Evolutionary conservation across 2,329 filamentous ascomycete genomes (phyloP), one percentile per base, ranked within the genome.

Genomic region (Didymella sp.): DNA sequence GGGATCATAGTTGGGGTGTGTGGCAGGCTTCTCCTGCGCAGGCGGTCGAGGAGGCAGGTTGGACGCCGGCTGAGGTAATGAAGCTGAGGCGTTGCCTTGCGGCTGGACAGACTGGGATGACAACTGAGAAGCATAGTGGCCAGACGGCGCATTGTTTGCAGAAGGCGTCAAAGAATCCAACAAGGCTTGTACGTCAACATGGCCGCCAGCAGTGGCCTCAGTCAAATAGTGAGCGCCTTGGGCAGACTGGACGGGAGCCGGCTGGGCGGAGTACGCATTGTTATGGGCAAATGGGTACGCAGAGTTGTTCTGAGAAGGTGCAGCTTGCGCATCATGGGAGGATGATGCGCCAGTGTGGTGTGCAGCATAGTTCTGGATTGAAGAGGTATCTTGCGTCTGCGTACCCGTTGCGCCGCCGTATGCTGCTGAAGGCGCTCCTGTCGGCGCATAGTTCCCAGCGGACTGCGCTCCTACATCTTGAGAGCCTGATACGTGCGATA

Each of bases 11-110:
- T 80, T 80, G 40, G 78, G 73, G 60, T 81, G 77, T 46, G 80
- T 81, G 56, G 77, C 70, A 51, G 78, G 77, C 67, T 79, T 78
- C 58, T 81, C 80, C 70, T 81, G 80, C 33, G 79, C 77, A 57
- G 80, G 80, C 40, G 80, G 80, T 59, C 79, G 75, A 33, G 80
- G 75, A 66, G 80, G 80, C 7, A 82, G 79, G 58, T 70, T 74
- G 53, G 75, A 64, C 42, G 77, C 74, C 53, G 73, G 73, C 31
- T 78, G 74, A 41, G 76, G 64, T 46, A 76, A 71, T 13, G 76
- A 71, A 21, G 74, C 61, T 28, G 75, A 66, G 57, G 76, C 70
- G 52, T 68, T 70, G 66, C 70, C 68, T 43, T 72, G 72, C 45
- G 69, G 52, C 56, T 68, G 65, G 58, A 69, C 60, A 62, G 72